Conservation (phyloP, 495 filamentous ascomycete genomes). For the Penicillium macrosclerotiorum region DNA sequence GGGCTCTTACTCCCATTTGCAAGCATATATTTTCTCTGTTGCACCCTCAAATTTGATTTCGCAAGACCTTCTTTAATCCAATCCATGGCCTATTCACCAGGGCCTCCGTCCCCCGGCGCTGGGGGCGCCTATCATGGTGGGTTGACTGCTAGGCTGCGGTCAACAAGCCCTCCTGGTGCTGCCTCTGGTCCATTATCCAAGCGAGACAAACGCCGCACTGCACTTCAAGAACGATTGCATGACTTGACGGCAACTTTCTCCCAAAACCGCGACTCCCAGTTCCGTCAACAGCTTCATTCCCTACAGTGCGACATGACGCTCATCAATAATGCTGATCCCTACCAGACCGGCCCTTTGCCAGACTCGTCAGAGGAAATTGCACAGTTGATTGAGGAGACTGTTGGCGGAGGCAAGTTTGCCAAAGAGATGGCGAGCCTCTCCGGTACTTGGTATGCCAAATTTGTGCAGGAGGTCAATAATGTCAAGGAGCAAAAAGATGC, state of each 20-base stretch:
- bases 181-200: constrained; percentile 59
- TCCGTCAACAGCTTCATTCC: constrained; percentile 82
- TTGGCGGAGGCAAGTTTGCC: constrained; percentile 51
- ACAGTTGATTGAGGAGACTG: constrained; percentile 57
- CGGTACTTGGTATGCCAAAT: constrained; percentile 77
- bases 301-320: constrained; percentile 87
- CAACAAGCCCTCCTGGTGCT: constrained; percentile 33
- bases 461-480: constrained; percentile 81
- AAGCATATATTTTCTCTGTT: too few relatives aligned
- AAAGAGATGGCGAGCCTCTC: constrained; percentile 62
- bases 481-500: constrained; percentile 80
- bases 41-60: constrained; percentile 1
- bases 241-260: constrained; percentile 72
- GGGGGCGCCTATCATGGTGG: constrained; percentile 23
- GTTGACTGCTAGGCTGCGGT: constrained; percentile 30
- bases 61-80: too few relatives aligned
- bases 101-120: constrained; percentile 32
- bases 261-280: constrained; percentile 77
- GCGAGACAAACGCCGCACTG: constrained; percentile 82
- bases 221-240: constrained; percentile 70
- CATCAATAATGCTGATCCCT: constrained; percentile 79
- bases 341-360: constrained; percentile 67
- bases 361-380: constrained; percentile 66
- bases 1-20: too few relatives aligned
- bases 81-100: constrained; percentile 40